These are phyloP conservation scores for Imleria badia DNA, from an alignment of 768 basidiomycete species.

Conservation along the genomic window DNA sequence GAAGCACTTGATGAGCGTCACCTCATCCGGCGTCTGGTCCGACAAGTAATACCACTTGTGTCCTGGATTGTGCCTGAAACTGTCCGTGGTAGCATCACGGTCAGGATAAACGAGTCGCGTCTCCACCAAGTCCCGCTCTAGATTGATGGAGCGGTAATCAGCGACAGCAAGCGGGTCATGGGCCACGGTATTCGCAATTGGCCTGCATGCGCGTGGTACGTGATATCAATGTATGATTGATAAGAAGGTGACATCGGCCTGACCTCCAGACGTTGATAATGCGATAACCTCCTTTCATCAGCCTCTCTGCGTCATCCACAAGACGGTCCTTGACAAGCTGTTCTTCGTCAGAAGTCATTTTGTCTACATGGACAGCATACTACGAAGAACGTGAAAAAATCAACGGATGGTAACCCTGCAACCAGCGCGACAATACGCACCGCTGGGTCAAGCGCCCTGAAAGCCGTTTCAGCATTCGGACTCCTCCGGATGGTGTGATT, in stretches of 20 bases:
- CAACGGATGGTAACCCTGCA: background rate
- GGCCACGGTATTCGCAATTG: background rate
- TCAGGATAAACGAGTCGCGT: slow-evolving; percentile 34
- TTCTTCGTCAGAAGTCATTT: background rate
- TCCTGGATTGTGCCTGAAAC: slow-evolving; percentile 33
- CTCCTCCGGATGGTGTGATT: background rate
- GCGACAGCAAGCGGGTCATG: background rate
- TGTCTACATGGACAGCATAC: background rate
- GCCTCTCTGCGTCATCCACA: slow-evolving; percentile 39
- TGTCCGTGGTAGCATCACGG: slow-evolving; percentile 21
- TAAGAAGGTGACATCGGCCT: background rate
- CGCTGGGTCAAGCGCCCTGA: too few species aligned
- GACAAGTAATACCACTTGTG: slow-evolving; percentile 41
- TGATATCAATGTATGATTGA: background rate
- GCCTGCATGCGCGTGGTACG: background rate
- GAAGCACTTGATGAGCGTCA: slow-evolving; percentile 42
- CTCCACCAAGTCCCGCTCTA: background rate
- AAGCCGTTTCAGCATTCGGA: too few species aligned
- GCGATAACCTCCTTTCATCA: slow-evolving; percentile 38
- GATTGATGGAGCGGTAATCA: background rate
- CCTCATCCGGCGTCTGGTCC: slow-evolving; percentile 39
- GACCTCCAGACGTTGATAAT: slow-evolving; percentile 46
- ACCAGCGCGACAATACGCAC: too few species aligned
- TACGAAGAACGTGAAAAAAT: background rate
- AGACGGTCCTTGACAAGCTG: slow-evolving; percentile 24